phyloP scores from a whole-genome alignment of 192 early-diverging fungal species.

The Lunasporangiospora selenospora region DNA sequence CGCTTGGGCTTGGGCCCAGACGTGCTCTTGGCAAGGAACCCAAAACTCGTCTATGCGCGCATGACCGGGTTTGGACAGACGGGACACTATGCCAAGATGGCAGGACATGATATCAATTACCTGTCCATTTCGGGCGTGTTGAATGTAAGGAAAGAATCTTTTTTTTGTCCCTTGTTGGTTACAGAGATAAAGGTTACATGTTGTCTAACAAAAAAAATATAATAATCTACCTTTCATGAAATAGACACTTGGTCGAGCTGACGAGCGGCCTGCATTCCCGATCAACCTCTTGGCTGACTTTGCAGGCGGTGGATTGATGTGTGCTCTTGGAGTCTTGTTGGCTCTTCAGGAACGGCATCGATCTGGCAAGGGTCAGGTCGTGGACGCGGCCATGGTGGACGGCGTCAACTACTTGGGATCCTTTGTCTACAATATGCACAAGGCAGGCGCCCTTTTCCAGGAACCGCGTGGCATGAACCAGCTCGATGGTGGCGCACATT shows the following conservation, averaged over 20 bases:
- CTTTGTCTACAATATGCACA: constrained; percentile 67
- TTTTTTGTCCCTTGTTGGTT: neutral
- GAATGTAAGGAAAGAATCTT: constrained; percentile 44
- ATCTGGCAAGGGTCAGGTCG: constrained; percentile 69
- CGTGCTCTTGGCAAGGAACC: constrained; percentile 59
- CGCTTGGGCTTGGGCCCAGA: constrained; percentile 68
- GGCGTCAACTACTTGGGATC: constrained; percentile 65
- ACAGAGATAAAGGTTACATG: constrained; percentile 30
- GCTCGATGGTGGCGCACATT: constrained; percentile 72
- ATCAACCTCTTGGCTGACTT: constrained; percentile 66
- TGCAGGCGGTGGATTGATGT: constrained; percentile 71
- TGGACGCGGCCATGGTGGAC: constrained; percentile 64
- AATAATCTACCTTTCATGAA: constrained; percentile 2
- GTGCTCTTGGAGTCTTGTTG: constrained; percentile 67
- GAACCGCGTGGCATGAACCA: constrained; percentile 62
- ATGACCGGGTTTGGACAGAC: constrained; percentile 75
- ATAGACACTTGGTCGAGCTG: constrained; percentile 55
- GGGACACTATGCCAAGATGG: constrained; percentile 56
- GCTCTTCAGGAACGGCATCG: constrained; percentile 63
- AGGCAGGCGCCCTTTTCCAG: constrained; percentile 56
- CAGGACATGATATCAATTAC: constrained; percentile 76
- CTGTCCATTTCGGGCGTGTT: constrained; percentile 68
- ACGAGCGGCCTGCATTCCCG: constrained; percentile 52
- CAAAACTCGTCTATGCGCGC: constrained; percentile 62
- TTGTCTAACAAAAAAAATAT: constrained; percentile 29